Base-by-base conservation (phyloP, 2,329 filamentous ascomycete genomes). In the Periglandula ipomoeae region DNA sequence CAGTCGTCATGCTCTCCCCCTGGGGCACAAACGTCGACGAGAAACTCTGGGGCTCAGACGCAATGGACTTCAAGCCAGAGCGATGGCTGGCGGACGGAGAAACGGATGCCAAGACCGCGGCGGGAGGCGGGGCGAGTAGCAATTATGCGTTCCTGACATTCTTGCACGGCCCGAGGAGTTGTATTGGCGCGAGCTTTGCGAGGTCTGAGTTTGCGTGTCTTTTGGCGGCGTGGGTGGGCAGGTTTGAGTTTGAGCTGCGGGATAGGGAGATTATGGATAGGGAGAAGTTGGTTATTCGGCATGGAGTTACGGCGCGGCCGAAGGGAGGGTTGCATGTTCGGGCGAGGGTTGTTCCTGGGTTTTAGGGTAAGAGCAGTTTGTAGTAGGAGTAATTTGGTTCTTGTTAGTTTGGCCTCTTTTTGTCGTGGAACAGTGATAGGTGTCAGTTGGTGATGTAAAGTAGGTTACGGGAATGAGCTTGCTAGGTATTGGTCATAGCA, bases 81-180 rank as follows among this genome's bases (percentile, higher is more conserved):
- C 74, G 87, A 13, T 91, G 86, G 86, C 73, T 84, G 60, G 74
- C 69, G 51, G 20, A 27, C 15, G 35, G n/a, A 15, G 20, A 9
- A 30, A 40, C 20, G 17, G 48, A 48, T 35, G 39, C 47, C 46
- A 67, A 65, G 59, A 56, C 51, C 13, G 71, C 71, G 4, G 82
- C 82, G 48, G 80, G 78, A 38, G 88, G 88, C 6, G 86, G 86
- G 8, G 84, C 87, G 1, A 71, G 74, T 15, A 87, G 76, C 55
- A 93, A 91, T 65, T 95, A 85, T 62, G 78, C 83, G 1, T 83
- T 85, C 58, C 62, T 91, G 66, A 91, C 87, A 0, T 95, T 95
- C 67, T 65, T 95, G 50, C 88, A 95, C 62, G 90, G 90, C 0
- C 89, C 89, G 2, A 72, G 89, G 47, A 86, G 84, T 60, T 95